Base-by-base conservation (phyloP, 176 grass and related monocot genomes). In the Calamus simplicifolius region DNA sequence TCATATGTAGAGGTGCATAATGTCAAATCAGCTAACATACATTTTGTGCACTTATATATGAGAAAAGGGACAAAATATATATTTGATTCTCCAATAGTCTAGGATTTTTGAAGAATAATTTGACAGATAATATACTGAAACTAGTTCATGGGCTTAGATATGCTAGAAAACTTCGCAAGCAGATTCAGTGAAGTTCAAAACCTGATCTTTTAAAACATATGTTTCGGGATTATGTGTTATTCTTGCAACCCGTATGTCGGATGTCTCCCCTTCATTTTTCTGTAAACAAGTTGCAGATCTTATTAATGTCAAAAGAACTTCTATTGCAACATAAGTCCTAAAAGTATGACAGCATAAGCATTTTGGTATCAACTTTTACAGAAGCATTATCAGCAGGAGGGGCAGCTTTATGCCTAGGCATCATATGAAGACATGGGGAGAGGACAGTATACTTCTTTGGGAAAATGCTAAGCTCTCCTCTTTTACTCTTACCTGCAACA, bases 121-220 rank as follows among this genome's bases (percentile, higher is more conserved):
- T 23, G 21, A 23, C 21, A 23, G 21, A 23, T 23, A 23, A 23
- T 23, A 23, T 23, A 23, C 21, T 23, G 21, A 23, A 23, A 23
- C 21, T 23, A 23, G 21, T 23, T 23, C 21, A 23, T 23, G 1
- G 21, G 21, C 21, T 23, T 23, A 23, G 21, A 23, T 23, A 23
- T 23, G 21, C 21, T 23, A 12, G 8, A 7, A 43, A 10, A 43
- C 8, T 12, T 12, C 6, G 7, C 2, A 35, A 10, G 12, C 35
- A 12, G 35, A 10, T 12, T 2, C 8, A 55, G 52, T 19, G 8
- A 43, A 10, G 21, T 23, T 23, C 21, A 23, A 23, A 66, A 97
- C 93, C 93, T 92, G 86, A 84, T 97, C 87, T 76, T 78, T 92
- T 63, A 97, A 70, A 68, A 97, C 79, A 85, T 97, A 97, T 23